phyloP scores from a whole-genome alignment of 345 rosid genomes.

The Isatis tinctoria region DNA sequence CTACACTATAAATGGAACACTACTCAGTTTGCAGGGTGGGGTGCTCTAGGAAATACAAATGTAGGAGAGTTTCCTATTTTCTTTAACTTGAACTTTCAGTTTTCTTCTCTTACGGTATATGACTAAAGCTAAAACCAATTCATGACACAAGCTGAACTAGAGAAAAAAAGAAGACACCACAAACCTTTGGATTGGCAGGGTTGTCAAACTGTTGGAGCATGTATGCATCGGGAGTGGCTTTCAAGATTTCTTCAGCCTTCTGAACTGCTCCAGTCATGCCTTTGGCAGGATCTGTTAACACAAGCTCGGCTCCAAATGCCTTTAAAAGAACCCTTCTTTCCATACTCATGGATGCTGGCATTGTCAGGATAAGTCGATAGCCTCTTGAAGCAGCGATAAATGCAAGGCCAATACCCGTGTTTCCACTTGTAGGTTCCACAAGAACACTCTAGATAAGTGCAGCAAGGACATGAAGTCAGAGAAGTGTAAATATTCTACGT shows the following conservation, averaged over 20 bases:
- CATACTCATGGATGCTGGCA: slow-evolving; percentile 83
- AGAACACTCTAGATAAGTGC: slow-evolving; percentile 51
- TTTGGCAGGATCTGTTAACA: slow-evolving; percentile 72
- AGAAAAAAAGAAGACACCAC: neutral
- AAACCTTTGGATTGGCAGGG: slow-evolving; percentile 85
- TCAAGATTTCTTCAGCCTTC: slow-evolving; percentile 70
- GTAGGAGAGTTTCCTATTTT: neutral
- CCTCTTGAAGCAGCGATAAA: slow-evolving; percentile 81
- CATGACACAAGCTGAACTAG: neutral
- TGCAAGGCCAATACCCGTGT: slow-evolving; percentile 93
- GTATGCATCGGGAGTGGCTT: slow-evolving; percentile 55
- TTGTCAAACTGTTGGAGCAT: slow-evolving; percentile 89
- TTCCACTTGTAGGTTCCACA: slow-evolving; percentile 89
- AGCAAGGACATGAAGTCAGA: slow-evolving; percentile 7
- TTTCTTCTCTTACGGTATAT: neutral
- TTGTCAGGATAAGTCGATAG: slow-evolving; percentile 61
- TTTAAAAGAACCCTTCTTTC: slow-evolving; percentile 81
- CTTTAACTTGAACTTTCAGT: neutral
- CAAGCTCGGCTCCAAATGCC: slow-evolving; percentile 92
- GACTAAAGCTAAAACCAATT: slow-evolving; percentile 1
- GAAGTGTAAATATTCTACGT: neutral
- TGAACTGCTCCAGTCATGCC: slow-evolving; percentile 76
- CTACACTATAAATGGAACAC: neutral
- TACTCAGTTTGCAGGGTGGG: neutral
- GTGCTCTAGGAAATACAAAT: neutral